Evolutionary conservation across 495 filamentous ascomycete genomes (phyloP).

Genomic region (Bacidia gigantensis): DNA sequence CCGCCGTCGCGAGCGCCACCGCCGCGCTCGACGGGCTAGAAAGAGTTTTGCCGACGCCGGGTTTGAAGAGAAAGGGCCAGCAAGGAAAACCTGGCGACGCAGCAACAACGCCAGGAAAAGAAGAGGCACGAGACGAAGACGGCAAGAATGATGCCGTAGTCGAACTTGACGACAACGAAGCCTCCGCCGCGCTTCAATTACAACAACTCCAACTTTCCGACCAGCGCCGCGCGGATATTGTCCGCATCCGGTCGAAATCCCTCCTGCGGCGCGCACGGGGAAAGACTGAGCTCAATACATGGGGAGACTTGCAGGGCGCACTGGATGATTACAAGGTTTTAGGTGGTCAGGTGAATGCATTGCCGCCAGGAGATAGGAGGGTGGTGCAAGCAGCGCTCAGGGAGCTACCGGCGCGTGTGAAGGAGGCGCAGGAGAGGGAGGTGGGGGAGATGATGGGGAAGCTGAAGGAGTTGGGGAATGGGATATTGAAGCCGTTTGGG

Average conservation of each 20-base stretch:
- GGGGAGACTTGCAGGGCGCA: constrained; percentile 70
- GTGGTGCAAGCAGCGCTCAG: constrained; percentile 52
- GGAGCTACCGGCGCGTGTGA: constrained; percentile 49
- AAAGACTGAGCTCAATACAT: constrained; percentile 53
- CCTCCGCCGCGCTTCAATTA: constrained; percentile 47
- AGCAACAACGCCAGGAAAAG: constrained; percentile 8
- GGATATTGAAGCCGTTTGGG: constrained; percentile 83
- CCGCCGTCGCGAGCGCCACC: constrained; percentile 59
- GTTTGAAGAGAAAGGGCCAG: constrained; percentile 16
- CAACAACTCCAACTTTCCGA: constrained; percentile 36
- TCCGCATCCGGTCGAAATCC: constrained; percentile 70
- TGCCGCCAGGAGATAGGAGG: constrained; percentile 49
- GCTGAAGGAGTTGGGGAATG: constrained; percentile 85
- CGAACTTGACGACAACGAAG: constrained; percentile 42
- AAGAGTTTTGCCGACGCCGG: constrained; percentile 29
- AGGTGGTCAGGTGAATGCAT: constrained; percentile 22
- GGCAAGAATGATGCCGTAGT: constrained; percentile 21
- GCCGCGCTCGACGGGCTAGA: constrained; percentile 59
- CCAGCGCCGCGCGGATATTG: constrained; percentile 45
- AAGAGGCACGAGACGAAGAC: constrained; percentile 4
- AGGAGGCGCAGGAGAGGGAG: constrained; percentile 68
- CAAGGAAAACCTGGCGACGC: constrained; percentile 4
- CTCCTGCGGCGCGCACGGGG: constrained; percentile 75
- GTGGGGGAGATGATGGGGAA: constrained; percentile 95
- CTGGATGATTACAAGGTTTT: constrained; percentile 37